Conservation (phyloP, 164 flowering plant genomes). For the Piper longum region DNA sequence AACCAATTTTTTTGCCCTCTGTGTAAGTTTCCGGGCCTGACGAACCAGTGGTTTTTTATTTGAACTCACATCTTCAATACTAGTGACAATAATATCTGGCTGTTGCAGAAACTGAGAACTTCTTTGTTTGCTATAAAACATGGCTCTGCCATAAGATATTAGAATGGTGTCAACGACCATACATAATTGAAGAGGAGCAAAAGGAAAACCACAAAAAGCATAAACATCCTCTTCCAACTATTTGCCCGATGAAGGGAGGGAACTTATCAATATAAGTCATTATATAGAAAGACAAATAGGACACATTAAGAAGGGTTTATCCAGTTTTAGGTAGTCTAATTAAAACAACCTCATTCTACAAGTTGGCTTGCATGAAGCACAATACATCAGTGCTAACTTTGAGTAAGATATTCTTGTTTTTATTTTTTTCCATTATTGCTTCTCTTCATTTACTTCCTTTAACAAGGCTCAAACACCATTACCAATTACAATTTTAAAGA, state of each 20-base stretch:
- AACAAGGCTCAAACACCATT: no score
- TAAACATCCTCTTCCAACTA: neutral
- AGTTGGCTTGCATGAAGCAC: no score
- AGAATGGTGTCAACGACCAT: neutral
- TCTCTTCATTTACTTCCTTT: no score
- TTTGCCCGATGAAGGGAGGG: neutral
- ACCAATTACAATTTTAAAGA: no score
- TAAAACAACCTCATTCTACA: no score
- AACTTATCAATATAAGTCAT: no score
- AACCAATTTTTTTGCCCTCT: conserved; percentile 56
- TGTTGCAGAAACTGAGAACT: conserved; percentile 49
- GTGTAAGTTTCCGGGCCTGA: conserved; percentile 51
- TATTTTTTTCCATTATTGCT: no score
- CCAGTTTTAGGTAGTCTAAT: no score
- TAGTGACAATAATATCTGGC: conserved; percentile 42
- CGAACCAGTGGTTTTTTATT: conserved; percentile 61
- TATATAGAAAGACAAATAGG: neutral
- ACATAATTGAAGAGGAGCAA: neutral
- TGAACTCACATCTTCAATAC: conserved; percentile 80
- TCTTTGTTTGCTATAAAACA: conserved; percentile 46
- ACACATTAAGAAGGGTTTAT: no score
- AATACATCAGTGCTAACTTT: no score
- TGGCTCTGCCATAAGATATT: conserved; percentile 26
- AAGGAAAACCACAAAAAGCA: neutral
- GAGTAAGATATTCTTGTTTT: no score